Evolutionary conservation across 2,329 filamentous ascomycete genomes (phyloP).

Genomic region (Trichoderma sp.): DNA sequence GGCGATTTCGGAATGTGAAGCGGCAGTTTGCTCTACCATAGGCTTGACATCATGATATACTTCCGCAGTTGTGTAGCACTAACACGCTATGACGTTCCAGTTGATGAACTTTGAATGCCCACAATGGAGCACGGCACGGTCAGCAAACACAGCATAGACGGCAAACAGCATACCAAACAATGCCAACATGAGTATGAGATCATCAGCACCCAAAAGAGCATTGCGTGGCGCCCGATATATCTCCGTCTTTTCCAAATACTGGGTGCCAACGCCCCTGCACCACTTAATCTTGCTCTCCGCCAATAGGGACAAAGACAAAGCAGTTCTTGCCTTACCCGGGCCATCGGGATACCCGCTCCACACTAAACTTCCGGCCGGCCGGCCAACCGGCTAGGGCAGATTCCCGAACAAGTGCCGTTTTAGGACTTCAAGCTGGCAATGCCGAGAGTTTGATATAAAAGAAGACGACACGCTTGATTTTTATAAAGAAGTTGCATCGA

Average conservation of each 20-base stretch:
- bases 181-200: not conserved
- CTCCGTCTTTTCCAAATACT: not conserved
- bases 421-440: not conserved
- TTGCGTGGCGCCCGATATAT: not conserved
- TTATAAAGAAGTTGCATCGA: not conserved
- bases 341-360: not conserved
- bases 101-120: not conserved
- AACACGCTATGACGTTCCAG: not conserved
- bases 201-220: not conserved
- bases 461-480: not conserved
- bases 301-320: not conserved
- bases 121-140: not conserved
- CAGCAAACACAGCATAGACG: not conserved
- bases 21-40: not conserved
- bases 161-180: not conserved
- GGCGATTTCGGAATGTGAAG: not conserved
- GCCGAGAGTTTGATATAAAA: slow-evolving; percentile 20
- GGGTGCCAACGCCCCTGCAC: not conserved
- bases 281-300: not conserved
- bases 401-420: slow-evolving; percentile 19
- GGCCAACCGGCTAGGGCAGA: slow-evolving; percentile 9
- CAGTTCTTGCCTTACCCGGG: not conserved
- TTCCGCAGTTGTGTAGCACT: not conserved
- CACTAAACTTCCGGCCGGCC: slow-evolving; percentile 22
- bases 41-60: not conserved